Conservation (phyloP, 2,329 filamentous ascomycete species). For the Apiospora aurea region DNA sequence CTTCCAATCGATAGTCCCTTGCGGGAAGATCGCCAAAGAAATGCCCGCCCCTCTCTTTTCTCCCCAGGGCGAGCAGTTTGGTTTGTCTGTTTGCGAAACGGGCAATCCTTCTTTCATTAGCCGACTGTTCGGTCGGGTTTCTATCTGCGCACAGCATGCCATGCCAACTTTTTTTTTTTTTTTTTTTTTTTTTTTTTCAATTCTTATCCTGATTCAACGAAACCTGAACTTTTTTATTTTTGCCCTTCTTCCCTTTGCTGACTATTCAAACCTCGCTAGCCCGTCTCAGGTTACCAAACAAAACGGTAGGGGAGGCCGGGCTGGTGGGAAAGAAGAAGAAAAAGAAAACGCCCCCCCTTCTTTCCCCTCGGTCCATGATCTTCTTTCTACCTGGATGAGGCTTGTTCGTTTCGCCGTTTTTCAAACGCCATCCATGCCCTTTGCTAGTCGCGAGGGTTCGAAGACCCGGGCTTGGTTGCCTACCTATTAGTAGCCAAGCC, state of each 20-base stretch:
- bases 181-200: too few species aligned
- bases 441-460: not conserved
- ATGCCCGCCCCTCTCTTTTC: not conserved
- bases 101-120: too few species aligned
- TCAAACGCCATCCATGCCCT: not conserved
- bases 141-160: not conserved
- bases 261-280: not conserved
- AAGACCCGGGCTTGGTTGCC: not conserved
- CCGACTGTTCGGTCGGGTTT: not conserved
- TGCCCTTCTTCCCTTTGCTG: not conserved
- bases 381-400: not conserved
- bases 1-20: not conserved
- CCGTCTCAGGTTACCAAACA: slow-evolving; percentile 2
- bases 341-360: slow-evolving; percentile 3
- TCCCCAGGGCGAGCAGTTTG: too few species aligned
- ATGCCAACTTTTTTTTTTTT: too few species aligned
- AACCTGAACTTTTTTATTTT: not conserved
- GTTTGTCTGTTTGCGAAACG: too few species aligned
- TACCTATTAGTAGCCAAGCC: not conserved
- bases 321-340: not conserved
- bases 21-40: not conserved
- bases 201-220: not conserved
- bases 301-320: not conserved
- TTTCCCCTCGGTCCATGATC: not conserved
- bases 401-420: slow-evolving; percentile 6